These are phyloP conservation scores for Rutidosis leptorrhynchoides DNA, from an alignment of 129 eudicot species.

Conservation along the genomic window DNA sequence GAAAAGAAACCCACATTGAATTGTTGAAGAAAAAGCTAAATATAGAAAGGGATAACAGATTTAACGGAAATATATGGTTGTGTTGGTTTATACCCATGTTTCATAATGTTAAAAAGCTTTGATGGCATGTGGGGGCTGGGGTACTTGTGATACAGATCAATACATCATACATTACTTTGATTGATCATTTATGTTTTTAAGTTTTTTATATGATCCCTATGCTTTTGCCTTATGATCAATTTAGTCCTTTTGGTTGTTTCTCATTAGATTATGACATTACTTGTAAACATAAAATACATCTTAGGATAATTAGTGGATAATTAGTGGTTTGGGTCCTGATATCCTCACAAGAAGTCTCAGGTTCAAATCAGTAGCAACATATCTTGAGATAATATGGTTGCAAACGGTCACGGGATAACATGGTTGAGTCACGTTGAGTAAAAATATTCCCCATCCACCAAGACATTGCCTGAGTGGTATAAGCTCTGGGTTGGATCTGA, in stretches of 20 bases:
- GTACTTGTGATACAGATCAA: constrained; percentile 3
- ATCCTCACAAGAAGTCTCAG: no score
- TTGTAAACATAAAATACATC: no score
- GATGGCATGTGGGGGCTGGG: neutral
- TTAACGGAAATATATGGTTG: constrained; percentile 13
- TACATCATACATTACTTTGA: neutral
- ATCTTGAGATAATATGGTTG: no score
- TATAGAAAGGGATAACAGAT: constrained; percentile 8
- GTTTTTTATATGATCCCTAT: neutral
- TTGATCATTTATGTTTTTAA: neutral
- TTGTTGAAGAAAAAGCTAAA: constrained; percentile 10
- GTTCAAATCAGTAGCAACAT: no score
- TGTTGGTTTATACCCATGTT: constrained; percentile 1
- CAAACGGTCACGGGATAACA: no score
- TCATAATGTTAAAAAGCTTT: neutral
- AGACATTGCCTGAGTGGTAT: no score
- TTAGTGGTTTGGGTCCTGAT: no score
- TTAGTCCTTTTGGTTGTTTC: neutral
- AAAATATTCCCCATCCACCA: no score
- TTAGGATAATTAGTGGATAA: neutral
- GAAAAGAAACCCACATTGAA: constrained; percentile 2
- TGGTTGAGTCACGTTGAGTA: no score
- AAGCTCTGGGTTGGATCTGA: no score
- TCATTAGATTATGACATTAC: neutral
- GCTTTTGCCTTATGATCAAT: neutral